These are phyloP conservation scores for Leishmania gerbilli DNA, from an alignment of 208 protist species.

Conservation along the genomic window DNA sequence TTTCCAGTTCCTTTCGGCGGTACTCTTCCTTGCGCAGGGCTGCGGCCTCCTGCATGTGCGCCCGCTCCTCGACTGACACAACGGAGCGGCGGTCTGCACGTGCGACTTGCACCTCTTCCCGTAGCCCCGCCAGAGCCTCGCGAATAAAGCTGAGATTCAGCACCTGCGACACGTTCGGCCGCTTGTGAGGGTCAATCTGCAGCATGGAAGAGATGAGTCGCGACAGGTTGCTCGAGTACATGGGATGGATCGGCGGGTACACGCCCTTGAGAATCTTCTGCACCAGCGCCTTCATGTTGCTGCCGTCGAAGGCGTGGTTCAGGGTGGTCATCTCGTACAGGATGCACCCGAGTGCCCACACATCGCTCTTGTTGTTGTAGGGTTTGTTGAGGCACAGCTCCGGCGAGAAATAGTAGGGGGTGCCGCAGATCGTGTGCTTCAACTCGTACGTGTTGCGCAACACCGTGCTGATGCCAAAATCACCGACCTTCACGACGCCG, in stretches of 20 bases:
- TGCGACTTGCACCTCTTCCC: conserved; percentile 61
- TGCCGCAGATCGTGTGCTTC: conserved; percentile 93
- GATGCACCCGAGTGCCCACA: conserved; percentile 92
- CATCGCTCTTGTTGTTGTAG: conserved; percentile 95
- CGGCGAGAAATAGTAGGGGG: conserved; percentile 96
- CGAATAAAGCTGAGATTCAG: conserved; percentile 78
- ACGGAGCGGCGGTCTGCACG: conserved; percentile 47
- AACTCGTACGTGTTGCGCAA: conserved; percentile 91
- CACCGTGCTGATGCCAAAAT: conserved; percentile 93
- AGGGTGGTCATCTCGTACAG: conserved; percentile 93
- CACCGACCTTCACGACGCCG: conserved; percentile 88
- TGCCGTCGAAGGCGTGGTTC: conserved; percentile 88
- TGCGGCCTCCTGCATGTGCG: conserved; percentile 41
- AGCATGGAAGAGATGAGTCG: conserved; percentile 86
- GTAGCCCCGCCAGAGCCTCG: conserved; percentile 64
- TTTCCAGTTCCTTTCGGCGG: conserved; percentile 48
- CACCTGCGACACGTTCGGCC: conserved; percentile 85
- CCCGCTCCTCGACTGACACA: conserved; percentile 48
- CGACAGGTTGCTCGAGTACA: conserved; percentile 74
- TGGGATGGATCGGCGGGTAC: conserved; percentile 78
- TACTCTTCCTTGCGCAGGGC: conserved; percentile 53
- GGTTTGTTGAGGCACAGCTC: conserved; percentile 94
- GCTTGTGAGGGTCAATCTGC: conserved; percentile 76
- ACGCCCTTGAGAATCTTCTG: conserved; percentile 90
- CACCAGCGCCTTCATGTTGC: conserved; percentile 89